Evolutionary conservation across 257 asterid genomes (phyloP).

Genomic region (Perilla frutescens): DNA sequence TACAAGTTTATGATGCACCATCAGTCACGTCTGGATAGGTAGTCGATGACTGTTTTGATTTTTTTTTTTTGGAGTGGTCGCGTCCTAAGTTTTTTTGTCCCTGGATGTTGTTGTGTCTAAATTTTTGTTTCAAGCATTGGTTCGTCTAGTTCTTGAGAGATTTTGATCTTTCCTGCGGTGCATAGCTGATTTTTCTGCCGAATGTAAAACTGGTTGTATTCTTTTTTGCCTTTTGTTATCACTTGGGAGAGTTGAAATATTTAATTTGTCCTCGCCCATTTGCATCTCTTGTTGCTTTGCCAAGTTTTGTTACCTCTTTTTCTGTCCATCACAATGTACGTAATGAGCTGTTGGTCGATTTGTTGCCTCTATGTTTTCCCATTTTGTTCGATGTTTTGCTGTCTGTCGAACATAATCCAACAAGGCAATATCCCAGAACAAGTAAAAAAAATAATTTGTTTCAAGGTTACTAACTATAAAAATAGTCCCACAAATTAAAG

Average conservation of each 20-base stretch:
- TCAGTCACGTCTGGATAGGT: slow-evolving; percentile 27
- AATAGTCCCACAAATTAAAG: no score
- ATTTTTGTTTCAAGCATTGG: slow-evolving; percentile 27
- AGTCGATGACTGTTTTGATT: slow-evolving; percentile 31
- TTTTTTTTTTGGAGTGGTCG: slow-evolving; percentile 29
- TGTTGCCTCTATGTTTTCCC: no score
- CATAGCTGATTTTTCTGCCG: slow-evolving; percentile 29
- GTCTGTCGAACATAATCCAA: no score
- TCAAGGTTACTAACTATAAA: no score
- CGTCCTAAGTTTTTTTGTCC: slow-evolving; percentile 33
- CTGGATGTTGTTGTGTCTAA: slow-evolving; percentile 36
- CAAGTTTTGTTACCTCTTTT: neutral
- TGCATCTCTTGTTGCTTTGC: neutral
- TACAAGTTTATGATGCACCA: slow-evolving; percentile 30
- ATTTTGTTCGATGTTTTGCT: no score
- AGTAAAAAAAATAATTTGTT: no score
- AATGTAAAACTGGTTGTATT: slow-evolving; percentile 26
- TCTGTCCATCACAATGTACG: no score
- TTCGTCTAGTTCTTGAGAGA: slow-evolving; percentile 31
- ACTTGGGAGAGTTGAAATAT: slow-evolving; percentile 16
- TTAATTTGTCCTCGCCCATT: neutral
- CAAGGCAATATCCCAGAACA: no score
- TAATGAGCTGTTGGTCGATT: no score
- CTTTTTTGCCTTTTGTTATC: slow-evolving; percentile 11
- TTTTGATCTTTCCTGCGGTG: slow-evolving; percentile 41